These are phyloP conservation scores for Trichoderma cornu-damae DNA, from an alignment of 2,329 filamentous ascomycete species.

Conservation along the genomic window DNA sequence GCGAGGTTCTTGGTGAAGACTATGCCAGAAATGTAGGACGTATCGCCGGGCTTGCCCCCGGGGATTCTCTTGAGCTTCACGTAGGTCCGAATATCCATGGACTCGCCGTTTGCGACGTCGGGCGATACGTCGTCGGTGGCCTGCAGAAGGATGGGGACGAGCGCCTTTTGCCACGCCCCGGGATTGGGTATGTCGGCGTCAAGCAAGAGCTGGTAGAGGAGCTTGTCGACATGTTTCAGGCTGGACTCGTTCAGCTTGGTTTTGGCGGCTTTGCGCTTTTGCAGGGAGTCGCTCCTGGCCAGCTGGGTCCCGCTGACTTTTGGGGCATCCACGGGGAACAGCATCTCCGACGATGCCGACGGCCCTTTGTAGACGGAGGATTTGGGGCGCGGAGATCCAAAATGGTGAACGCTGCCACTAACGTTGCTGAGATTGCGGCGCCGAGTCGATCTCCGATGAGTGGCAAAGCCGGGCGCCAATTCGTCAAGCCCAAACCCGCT, in stretches of 20 bases:
- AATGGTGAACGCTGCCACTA: slow-evolving; percentile 62
- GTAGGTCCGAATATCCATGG: slow-evolving; percentile 96
- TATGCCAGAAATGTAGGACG: slow-evolving; percentile 91
- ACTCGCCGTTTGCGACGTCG: slow-evolving; percentile 82
- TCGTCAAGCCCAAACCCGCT: slow-evolving; percentile 58
- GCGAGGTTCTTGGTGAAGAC: slow-evolving; percentile 98
- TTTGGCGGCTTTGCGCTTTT: slow-evolving; percentile 65
- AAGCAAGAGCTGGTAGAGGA: slow-evolving; percentile 76
- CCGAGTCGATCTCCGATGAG: slow-evolving; percentile 58
- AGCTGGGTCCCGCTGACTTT: slow-evolving; percentile 45
- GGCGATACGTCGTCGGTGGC: slow-evolving; percentile 94
- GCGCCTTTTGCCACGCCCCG: slow-evolving; percentile 78
- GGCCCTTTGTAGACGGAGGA: slow-evolving; percentile 53
- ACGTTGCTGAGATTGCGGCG: slow-evolving; percentile 80
- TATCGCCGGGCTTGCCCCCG: slow-evolving; percentile 83
- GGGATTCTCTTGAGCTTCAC: slow-evolving; percentile 97
- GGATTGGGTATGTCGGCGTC: slow-evolving; percentile 70
- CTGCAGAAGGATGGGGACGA: slow-evolving; percentile 83
- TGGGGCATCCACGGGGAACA: slow-evolving; percentile 44
- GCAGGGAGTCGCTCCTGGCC: slow-evolving; percentile 79
- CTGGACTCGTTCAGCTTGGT: slow-evolving; percentile 84
- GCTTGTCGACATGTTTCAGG: slow-evolving; percentile 77
- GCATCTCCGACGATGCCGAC: slow-evolving; percentile 47
- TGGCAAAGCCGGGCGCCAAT: slow-evolving; percentile 51
- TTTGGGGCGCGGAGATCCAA: slow-evolving; percentile 66